Evolutionary conservation across 1,284 basidiomycete species (phyloP), one percentile per base, ranked within the genome.

Genomic region (Ceratobasidium sp.): DNA sequence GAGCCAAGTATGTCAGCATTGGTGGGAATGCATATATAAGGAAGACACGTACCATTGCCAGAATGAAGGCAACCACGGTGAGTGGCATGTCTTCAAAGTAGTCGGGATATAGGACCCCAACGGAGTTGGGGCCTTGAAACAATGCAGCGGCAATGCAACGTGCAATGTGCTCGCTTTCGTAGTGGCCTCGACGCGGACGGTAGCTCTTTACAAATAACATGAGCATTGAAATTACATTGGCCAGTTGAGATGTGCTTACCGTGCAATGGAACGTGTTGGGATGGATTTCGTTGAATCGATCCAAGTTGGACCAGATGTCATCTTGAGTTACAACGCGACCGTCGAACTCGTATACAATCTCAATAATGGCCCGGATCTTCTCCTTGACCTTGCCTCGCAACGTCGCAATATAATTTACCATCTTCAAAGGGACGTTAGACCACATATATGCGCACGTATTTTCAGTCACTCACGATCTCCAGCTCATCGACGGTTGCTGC

Each of bases 221-320:
- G 30, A 34, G n/a, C 12, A n/a, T 36, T 12, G 10, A 1, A 10
- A 28, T 34, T 23, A 23, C 3, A 21, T 32, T 28, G 12, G 5
- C 21, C 34, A 1, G 28, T 32, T 12, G 12, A 23, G 5, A 39
- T 43, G 14, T 21, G 48, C 52, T 46, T 26, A 61, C 59, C 41
- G 14, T 34, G 53, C 65, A 70, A 16, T 70, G 65, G 41, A 70
- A 70, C n/a, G 12, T 41, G 26, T 70, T 70, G 1, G 65, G 65
- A 14, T 58, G 55, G 3, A 58, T 1, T 5, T 34, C 8, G 26
- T 70, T 58, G n/a, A 58, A 70, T 10, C 12, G n/a, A 9, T 30
- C 14, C 14, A 70, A 41, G 30, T 70, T 70, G 1, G 43, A 9
- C 26, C 34, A 53, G n/a, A 70, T 58, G 4, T 23, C 28, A 1